Conservation (phyloP, 2,329 filamentous ascomycete species). For the Cercospora sp. region DNA sequence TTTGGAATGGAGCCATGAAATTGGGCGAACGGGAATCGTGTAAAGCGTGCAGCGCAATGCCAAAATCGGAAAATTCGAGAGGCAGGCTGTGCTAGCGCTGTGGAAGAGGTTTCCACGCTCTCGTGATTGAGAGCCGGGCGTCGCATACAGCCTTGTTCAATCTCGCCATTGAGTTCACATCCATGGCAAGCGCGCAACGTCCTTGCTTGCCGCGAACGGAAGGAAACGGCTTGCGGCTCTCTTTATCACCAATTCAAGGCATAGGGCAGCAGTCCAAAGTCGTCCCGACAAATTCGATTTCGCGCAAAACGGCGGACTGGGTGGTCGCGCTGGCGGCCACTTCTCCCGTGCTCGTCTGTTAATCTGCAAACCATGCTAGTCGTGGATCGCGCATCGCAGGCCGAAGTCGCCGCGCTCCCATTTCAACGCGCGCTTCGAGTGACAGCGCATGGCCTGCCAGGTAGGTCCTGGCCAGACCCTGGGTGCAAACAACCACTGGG, state of each 20-base stretch:
- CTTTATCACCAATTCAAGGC: slow-evolving; percentile 10
- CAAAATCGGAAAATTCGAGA: background rate
- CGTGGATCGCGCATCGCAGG: slow-evolving; percentile 22
- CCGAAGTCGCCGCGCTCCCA: slow-evolving; percentile 23
- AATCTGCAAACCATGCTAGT: slow-evolving; percentile 27
- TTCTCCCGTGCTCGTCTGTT: background rate
- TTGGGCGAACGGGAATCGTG: background rate
- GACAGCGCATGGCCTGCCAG: slow-evolving; percentile 20
- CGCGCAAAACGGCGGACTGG: slow-evolving; percentile 21
- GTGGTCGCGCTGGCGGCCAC: slow-evolving; percentile 16
- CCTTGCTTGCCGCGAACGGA: slow-evolving; percentile 14
- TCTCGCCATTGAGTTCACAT: slow-evolving; percentile 19
- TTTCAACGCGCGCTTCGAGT: slow-evolving; percentile 8
- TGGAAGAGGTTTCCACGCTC: background rate
- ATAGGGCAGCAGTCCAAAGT: slow-evolving; percentile 22
- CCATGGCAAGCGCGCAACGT: slow-evolving; percentile 19
- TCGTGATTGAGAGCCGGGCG: background rate
- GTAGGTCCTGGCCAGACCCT: slow-evolving; percentile 12
- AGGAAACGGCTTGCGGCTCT: slow-evolving; percentile 11
- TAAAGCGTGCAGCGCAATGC: slow-evolving; percentile 9
- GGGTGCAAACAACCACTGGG: slow-evolving; percentile 17
- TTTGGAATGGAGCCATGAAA: background rate
- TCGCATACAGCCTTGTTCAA: slow-evolving; percentile 18
- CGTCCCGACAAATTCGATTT: slow-evolving; percentile 20
- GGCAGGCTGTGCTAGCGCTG: background rate